phyloP scores from a whole-genome alignment of 371 early-diverging fungal species.

The Mucor irregularis region DNA sequence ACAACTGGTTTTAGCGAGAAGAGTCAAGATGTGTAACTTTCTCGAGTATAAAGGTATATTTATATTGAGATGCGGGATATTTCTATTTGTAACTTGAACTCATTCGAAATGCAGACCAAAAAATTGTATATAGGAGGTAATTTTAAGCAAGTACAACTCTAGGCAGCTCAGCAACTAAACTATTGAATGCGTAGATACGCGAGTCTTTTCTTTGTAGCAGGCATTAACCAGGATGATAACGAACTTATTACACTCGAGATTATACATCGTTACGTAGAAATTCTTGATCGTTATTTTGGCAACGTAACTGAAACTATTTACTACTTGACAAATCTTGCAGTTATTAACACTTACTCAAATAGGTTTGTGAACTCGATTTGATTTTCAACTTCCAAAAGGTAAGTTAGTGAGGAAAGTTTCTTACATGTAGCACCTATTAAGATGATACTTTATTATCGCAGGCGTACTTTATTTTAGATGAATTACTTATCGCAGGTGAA shows the following conservation, averaged over 20 bases:
- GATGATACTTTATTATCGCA: slow-evolving; percentile 6
- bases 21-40: slow-evolving; percentile 97
- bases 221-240: slow-evolving; percentile 88
- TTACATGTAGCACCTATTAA: not conserved
- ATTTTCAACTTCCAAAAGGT: slow-evolving; percentile 89
- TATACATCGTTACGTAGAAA: slow-evolving; percentile 97
- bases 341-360: too few species aligned
- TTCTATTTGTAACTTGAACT: not conserved
- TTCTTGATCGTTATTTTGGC: slow-evolving; percentile 95
- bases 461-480: slow-evolving; percentile 87
- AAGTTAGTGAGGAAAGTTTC: not conserved
- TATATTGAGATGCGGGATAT: not conserved
- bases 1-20: slow-evolving; percentile 84
- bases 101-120: slow-evolving; percentile 65
- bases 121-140: slow-evolving; percentile 84
- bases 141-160: not conserved
- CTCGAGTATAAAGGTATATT: slow-evolving; percentile 92
- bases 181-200: slow-evolving; percentile 79
- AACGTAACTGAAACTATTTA: slow-evolving; percentile 63
- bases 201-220: slow-evolving; percentile 93
- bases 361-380: slow-evolving; percentile 88
- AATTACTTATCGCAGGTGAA: slow-evolving; percentile 83
- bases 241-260: slow-evolving; percentile 93
- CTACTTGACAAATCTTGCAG: too few species aligned
- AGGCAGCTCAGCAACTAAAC: not conserved